phyloP scores from a whole-genome alignment of 2,329 filamentous ascomycete genomes.

The Thermochaetoides dissita region DNA sequence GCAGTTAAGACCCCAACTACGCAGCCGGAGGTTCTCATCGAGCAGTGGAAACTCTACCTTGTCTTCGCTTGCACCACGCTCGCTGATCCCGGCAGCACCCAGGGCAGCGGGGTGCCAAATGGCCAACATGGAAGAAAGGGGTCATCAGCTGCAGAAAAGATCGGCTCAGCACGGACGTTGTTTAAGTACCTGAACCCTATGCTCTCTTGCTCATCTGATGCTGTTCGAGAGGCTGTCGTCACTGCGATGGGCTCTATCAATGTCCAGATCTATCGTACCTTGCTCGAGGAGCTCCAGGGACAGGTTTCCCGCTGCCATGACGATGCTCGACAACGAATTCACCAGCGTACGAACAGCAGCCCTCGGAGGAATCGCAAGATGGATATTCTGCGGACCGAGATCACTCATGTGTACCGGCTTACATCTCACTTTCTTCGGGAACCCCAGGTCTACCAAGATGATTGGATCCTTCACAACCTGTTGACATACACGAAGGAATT shows the following conservation, averaged over 20 bases:
- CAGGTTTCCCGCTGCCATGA: constrained; percentile 77
- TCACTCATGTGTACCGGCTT: constrained; percentile 90
- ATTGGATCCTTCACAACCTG: constrained; percentile 81
- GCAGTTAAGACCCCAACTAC: constrained; percentile 47
- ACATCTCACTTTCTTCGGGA: constrained; percentile 80
- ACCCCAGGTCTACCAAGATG: constrained; percentile 65
- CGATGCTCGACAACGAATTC: constrained; percentile 73
- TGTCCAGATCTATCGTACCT: constrained; percentile 76
- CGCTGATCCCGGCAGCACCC: constrained; percentile 60
- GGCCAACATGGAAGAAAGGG: constrained; percentile 69
- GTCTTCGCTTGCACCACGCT: constrained; percentile 95
- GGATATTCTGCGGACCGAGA: constrained; percentile 79
- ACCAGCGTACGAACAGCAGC: constrained; percentile 73
- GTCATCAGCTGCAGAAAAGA: constrained; percentile 54
- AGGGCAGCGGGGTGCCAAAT: constrained; percentile 40
- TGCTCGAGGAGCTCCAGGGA: constrained; percentile 80
- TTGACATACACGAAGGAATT: constrained; percentile 83
- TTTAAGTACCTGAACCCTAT: constrained; percentile 88
- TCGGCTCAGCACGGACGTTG: constrained; percentile 73
- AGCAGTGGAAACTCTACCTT: constrained; percentile 96
- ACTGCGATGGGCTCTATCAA: constrained; percentile 90
- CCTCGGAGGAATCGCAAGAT: constrained; percentile 70
- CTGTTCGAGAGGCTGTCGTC: constrained; percentile 81
- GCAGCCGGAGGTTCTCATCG: constrained; percentile 75
- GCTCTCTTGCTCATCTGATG: constrained; percentile 62